A percentile compares a stretch with the other conserved stretches of the same genome.
Conservation (phyloP, 305 asterid species). For the Salvia sclarea region DNA sequence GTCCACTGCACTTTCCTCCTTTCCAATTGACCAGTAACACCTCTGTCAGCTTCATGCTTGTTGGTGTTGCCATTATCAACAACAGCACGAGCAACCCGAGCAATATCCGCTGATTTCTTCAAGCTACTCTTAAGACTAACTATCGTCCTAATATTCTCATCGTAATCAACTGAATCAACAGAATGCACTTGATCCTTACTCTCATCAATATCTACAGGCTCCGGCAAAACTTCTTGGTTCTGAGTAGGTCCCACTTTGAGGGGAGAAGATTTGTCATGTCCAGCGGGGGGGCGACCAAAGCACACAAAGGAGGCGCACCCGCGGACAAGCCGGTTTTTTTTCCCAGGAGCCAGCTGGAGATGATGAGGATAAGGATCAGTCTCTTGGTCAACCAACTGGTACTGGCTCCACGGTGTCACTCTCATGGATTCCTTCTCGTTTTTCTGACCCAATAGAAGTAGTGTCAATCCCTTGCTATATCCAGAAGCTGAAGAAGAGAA, state of each 20-base stretch:
- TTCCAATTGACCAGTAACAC: constrained; percentile 41
- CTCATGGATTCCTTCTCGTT: constrained; percentile 89
- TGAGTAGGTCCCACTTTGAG: constrained; percentile 76
- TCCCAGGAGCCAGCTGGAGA: constrained; percentile 92
- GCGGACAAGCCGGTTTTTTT: constrained; percentile 63
- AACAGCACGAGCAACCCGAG: constrained; percentile 33
- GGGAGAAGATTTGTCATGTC: constrained; percentile 59
- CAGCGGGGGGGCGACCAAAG: constrained; percentile 77
- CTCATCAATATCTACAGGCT: constrained; percentile 44
- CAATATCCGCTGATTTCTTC: constrained; percentile 50
- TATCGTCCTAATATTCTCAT: constrained; percentile 33
- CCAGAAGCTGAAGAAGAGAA: constrained; percentile 97
- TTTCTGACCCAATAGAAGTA: constrained; percentile 82
- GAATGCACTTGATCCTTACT: constrained; percentile 41
- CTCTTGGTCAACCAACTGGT: constrained; percentile 96
- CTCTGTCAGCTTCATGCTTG: constrained; percentile 39
- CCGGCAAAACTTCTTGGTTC: constrained; percentile 54
- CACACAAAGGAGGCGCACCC: constrained; percentile 85
- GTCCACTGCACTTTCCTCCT: constrained; percentile 90
- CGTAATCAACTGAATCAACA: constrained; percentile 40
- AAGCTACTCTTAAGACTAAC: constrained; percentile 72
- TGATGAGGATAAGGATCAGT: constrained; percentile 70
- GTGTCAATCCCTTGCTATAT: constrained; percentile 89
- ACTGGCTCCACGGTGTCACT: constrained; percentile 97
- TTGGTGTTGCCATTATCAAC: constrained; percentile 14